These are phyloP conservation scores for Vaccinium myrtillus DNA, from an alignment of 148 eudicot genomes.

Conservation along the genomic window DNA sequence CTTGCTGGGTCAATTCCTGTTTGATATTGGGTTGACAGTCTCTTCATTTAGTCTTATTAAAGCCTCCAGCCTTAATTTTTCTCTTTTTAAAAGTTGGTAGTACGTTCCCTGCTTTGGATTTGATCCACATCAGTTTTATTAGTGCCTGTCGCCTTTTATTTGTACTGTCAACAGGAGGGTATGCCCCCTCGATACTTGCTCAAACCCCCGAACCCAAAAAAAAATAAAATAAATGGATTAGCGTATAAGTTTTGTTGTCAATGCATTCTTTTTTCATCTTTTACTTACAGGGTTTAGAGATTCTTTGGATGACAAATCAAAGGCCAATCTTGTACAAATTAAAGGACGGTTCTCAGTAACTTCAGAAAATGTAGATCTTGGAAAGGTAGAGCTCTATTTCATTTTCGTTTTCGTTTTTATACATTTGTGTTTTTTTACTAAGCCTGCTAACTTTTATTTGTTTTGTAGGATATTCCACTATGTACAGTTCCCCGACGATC, in stretches of 20 bases:
- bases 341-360: conserved; percentile 97
- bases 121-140: background rate
- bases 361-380: conserved; percentile 90
- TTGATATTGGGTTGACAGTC: background rate
- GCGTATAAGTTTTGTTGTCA: background rate
- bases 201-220: no score
- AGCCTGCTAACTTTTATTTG: conserved; percentile 34
- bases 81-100: background rate
- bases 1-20: background rate
- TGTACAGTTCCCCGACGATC: conserved; percentile 49
- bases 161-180: background rate
- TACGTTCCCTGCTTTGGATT: background rate
- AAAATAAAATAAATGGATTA: background rate
- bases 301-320: conserved; percentile 86
- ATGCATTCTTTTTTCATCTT: background rate
- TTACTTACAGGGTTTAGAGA: conserved; percentile 64
- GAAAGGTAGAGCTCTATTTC: conserved; percentile 51
- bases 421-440: conserved; percentile 1
- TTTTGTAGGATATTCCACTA: conserved; percentile 66
- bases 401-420: background rate
- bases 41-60: background rate
- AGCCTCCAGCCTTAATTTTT: background rate
- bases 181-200: background rate
- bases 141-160: background rate
- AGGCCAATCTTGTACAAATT: conserved; percentile 86